Conservation (phyloP, 805 yeast species). For the Helenozyma baotianmanensis region DNA sequence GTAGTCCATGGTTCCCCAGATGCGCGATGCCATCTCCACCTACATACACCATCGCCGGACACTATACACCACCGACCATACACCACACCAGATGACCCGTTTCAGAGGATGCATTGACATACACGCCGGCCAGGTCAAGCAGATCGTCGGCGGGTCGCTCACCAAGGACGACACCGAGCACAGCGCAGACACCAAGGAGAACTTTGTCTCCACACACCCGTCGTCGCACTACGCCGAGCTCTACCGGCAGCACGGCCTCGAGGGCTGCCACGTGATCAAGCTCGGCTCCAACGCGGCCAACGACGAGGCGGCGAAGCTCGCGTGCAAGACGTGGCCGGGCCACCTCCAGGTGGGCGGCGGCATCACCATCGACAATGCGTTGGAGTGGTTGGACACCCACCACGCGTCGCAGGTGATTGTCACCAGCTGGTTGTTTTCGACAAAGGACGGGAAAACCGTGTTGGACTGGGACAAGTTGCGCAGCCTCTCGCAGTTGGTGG, state of each 20-base stretch:
- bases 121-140: conserved; percentile 93
- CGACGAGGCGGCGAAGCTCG: conserved; percentile 76
- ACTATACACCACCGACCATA: not conserved
- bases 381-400: conserved; percentile 61
- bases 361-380: conserved; percentile 68
- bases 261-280: conserved; percentile 90
- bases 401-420: conserved; percentile 88
- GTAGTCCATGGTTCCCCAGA: conserved; percentile 13
- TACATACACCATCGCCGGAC: not conserved
- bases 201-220: conserved; percentile 73
- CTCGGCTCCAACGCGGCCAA: conserved; percentile 73
- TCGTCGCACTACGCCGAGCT: conserved; percentile 71
- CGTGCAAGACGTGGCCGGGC: conserved; percentile 69
- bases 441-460: conserved; percentile 32
- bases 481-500: conserved; percentile 50
- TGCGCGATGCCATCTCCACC: conserved; percentile 1
- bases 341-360: conserved; percentile 92
- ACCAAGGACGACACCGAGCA: conserved; percentile 46
- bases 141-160: conserved; percentile 92
- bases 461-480: conserved; percentile 49
- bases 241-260: conserved; percentile 53
- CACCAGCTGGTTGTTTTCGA: conserved; percentile 85
- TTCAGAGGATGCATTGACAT: conserved; percentile 95
- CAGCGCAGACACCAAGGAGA: conserved; percentile 36
- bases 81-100: conserved; percentile 54